Evolutionary conservation across 306 rosid genomes (phyloP).

Genomic region (Ammopiptanthus mongolicus): DNA sequence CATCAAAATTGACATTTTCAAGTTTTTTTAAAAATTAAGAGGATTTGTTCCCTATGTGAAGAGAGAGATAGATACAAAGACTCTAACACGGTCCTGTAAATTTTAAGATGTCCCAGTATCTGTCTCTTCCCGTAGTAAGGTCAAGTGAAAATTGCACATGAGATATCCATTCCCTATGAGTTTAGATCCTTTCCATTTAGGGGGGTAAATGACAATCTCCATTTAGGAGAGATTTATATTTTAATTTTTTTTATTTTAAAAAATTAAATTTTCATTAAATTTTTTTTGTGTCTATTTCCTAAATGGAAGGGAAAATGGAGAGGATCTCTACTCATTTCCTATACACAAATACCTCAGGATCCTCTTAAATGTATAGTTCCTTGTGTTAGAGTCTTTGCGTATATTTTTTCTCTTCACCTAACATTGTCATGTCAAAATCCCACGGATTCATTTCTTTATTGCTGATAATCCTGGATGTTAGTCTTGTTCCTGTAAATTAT

Average conservation of each 20-base stretch:
- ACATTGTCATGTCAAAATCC: neutral
- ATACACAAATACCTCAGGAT: neutral
- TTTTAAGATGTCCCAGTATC: neutral
- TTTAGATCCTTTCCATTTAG: too few relatives aligned
- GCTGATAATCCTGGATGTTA: constrained; percentile 2
- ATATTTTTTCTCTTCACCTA: neutral
- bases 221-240: too few relatives aligned
- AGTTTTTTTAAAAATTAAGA: too few relatives aligned
- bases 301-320: too few relatives aligned
- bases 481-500: neutral
- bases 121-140: neutral
- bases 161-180: neutral
- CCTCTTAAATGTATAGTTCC: neutral
- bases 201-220: too few relatives aligned
- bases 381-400: neutral
- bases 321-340: too few relatives aligned
- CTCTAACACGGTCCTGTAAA: neutral
- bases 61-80: neutral
- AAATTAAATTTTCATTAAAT: too few relatives aligned
- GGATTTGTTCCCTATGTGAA: too few relatives aligned
- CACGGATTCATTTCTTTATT: neutral
- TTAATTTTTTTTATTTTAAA: too few relatives aligned
- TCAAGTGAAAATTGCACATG: neutral
- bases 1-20: too few relatives aligned
- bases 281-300: too few relatives aligned